Evolutionary conservation across 257 asterid species (phyloP), one percentile per base, ranked within the genome.

Genomic region (Phtheirospermum japonicum): DNA sequence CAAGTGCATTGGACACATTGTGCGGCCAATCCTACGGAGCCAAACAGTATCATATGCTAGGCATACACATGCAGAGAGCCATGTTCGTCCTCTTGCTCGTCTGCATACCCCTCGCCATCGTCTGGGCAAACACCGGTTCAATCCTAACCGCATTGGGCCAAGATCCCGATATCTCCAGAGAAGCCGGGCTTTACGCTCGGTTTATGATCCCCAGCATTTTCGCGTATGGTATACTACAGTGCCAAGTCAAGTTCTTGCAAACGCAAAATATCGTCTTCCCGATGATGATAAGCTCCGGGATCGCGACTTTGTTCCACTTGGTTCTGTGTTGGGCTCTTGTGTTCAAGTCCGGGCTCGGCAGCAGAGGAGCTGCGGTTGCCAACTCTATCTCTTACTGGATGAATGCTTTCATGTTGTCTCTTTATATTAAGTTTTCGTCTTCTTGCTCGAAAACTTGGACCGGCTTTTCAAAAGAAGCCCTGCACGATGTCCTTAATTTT

Each of bases 11-110:
- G 57, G 97, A 90, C 75, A 90, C 97, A 3, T 68, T 90, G 18
- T 90, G 95, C 31, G 97, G 96, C 0, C 97, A 90, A 59, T 75
- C 92, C 1, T 80, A 78, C 57, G 95, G 95, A 72, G 97, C 95
- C 20, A 85, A 81, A 76, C 95, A 85, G 61, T 82, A 87, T 59
- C 96, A 79, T 52, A 80, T 87, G 95, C 76, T 90, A 0, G 97
- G 97, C 7, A 80, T 90, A 36, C 89, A 87, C 62, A 77, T 79
- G 88, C 96, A 87, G 77, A 77, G 97, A 70, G 96, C 96, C 42
- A 82, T 80, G 84, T 11, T 85, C 4, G 80, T 85, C 36, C 82
- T 83, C 31, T 23, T 79, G 20, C 77, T 90, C 0, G 86, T 83
- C 0, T 66, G 88, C 76, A 57, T 90, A 59, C 95, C 96, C 34